Percentiles rank a stretch among this genome's conserved stretches.
phyloP scores from a whole-genome alignment of 1,284 basidiomycete species.

The Irpex sp. region DNA sequence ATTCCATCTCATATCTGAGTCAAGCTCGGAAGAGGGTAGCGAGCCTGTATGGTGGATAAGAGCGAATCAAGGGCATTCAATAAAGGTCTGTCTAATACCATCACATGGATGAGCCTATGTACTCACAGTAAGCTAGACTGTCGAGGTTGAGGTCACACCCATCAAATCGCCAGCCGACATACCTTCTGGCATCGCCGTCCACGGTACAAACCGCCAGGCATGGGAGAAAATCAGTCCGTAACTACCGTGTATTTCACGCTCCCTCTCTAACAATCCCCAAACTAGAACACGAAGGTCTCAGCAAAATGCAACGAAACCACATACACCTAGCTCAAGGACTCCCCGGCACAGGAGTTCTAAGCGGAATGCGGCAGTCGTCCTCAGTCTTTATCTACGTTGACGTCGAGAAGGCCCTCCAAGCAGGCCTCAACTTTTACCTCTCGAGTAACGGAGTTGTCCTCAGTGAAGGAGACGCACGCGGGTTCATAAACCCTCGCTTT shows the following conservation, averaged over 20 bases:
- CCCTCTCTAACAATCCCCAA: neutral
- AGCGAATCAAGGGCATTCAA: constrained; percentile 92
- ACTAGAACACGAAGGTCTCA: constrained; percentile 49
- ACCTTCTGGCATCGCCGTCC: constrained; percentile 59
- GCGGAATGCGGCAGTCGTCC: constrained; percentile 78
- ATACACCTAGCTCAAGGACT: constrained; percentile 83
- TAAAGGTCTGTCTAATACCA: constrained; percentile 47
- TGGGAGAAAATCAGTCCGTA: constrained; percentile 72
- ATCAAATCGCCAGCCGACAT: constrained; percentile 59
- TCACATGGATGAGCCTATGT: neutral
- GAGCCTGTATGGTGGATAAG: constrained; percentile 73
- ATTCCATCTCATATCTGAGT: constrained; percentile 64
- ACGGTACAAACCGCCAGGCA: constrained; percentile 64
- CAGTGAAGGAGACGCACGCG: constrained; percentile 61
- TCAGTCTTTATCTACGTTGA: constrained; percentile 75
- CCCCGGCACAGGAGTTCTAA: constrained; percentile 57
- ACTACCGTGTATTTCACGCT: neutral
- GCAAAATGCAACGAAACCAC: constrained; percentile 83
- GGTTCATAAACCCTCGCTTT: constrained; percentile 50
- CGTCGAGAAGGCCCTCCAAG: constrained; percentile 62
- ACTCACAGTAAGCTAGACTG: constrained; percentile 34
- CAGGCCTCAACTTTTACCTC: constrained; percentile 66
- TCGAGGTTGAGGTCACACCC: constrained; percentile 64
- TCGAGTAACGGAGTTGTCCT: constrained; percentile 84
- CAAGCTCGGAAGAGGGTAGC: constrained; percentile 32